phyloP scores from a whole-genome alignment of 148 eudicot species.

The Euryodendron excelsum region DNA sequence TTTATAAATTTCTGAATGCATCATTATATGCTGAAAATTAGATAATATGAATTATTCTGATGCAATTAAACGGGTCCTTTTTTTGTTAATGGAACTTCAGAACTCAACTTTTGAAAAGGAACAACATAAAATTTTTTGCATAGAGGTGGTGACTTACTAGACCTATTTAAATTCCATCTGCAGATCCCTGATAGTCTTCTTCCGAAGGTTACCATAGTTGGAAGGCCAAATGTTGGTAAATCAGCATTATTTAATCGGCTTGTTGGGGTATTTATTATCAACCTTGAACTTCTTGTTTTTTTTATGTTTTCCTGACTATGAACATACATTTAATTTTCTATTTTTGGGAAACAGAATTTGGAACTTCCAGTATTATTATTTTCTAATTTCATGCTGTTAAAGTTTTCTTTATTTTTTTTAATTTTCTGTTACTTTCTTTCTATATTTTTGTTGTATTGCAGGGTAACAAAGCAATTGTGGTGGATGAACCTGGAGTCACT shows the following conservation, averaged over 20 bases:
- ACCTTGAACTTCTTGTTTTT: conserved; percentile 8
- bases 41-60: not conserved
- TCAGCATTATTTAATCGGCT: conserved; percentile 96
- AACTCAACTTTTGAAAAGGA: not conserved
- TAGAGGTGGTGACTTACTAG: conserved; percentile 4
- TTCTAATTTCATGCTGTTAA: not conserved
- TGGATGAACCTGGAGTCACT: conserved; percentile 98
- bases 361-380: not conserved
- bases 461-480: conserved; percentile 98
- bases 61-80: not conserved
- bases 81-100: not conserved
- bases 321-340: not conserved
- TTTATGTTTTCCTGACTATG: not conserved
- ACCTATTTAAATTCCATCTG: conserved; percentile 13
- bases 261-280: conserved; percentile 70
- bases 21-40: not conserved
- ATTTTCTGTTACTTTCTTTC: not conserved
- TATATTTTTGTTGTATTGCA: conserved; percentile 19
- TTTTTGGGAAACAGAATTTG: not conserved
- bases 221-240: conserved; percentile 99
- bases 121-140: not conserved
- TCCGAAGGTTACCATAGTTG: conserved; percentile 84
- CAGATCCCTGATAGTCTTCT: conserved; percentile 92
- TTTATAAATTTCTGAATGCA: not conserved
- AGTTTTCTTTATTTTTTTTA: conserved; percentile 1